Evolutionary conservation across 2,329 filamentous ascomycete species (phyloP).

Genomic region (Scopulariopsis brevicaulis): DNA sequence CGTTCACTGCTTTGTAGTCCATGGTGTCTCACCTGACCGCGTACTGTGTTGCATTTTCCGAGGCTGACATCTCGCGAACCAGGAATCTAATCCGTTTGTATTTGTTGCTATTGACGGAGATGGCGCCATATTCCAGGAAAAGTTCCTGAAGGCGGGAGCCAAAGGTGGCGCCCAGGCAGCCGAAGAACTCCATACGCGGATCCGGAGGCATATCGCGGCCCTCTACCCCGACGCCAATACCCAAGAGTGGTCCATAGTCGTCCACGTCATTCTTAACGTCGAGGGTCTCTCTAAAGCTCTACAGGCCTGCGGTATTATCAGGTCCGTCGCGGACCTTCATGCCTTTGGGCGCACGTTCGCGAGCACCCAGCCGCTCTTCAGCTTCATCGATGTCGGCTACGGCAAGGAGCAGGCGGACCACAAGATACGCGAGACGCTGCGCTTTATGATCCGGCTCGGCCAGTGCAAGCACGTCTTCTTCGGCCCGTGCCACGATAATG

Average conservation of each 20-base stretch:
- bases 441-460: conserved; percentile 15
- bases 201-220: conserved; percentile 12
- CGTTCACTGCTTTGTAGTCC: neutral
- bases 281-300: conserved; percentile 19
- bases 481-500: conserved; percentile 49
- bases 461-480: conserved; percentile 51
- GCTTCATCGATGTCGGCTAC: conserved; percentile 41
- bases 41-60: neutral
- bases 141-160: conserved; percentile 16
- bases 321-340: conserved; percentile 12
- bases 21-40: too few species aligned
- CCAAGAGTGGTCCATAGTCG: conserved; percentile 19
- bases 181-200: conserved; percentile 13
- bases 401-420: conserved; percentile 46
- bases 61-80: neutral
- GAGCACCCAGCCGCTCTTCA: conserved; percentile 33
- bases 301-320: conserved; percentile 13
- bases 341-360: conserved; percentile 21
- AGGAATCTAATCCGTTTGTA: conserved; percentile 20
- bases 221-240: conserved; percentile 14
- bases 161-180: conserved; percentile 20
- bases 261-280: conserved; percentile 20
- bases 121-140: conserved; percentile 20
- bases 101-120: conserved; percentile 23
- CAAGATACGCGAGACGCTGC: conserved; percentile 35